A percentile compares a stretch with the other conserved stretches of the same genome.
phyloP scores from a whole-genome alignment of 306 rosid species.

The Prinsepia uniflora region DNA sequence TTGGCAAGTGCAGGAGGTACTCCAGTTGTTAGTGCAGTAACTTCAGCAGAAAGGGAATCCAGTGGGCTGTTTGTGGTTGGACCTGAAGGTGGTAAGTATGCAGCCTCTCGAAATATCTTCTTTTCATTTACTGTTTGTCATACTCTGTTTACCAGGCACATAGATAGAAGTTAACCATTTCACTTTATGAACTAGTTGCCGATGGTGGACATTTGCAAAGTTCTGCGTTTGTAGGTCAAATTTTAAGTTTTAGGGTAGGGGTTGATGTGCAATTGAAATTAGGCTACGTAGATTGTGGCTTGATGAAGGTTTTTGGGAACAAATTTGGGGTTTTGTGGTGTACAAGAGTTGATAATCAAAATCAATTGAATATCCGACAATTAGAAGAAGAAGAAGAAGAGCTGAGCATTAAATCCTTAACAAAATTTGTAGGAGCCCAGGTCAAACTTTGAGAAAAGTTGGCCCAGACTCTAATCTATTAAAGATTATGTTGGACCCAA shows the following conservation, averaged over 20 bases:
- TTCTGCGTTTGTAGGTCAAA: neutral
- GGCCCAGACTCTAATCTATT: neutral
- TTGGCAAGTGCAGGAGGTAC: constrained; percentile 73
- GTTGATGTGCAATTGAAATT: neutral
- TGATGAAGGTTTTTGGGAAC: neutral
- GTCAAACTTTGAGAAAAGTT: neutral
- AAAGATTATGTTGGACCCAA: neutral
- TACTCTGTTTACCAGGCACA: neutral
- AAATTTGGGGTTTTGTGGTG: neutral
- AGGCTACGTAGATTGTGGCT: neutral
- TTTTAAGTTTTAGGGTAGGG: neutral
- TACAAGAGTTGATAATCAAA: neutral
- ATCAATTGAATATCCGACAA: neutral
- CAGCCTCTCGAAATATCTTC: neutral
- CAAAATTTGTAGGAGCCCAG: neutral
- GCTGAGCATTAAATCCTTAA: neutral
- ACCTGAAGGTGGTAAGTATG: constrained; percentile 86
- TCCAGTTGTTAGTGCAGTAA: constrained; percentile 62
- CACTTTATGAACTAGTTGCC: neutral
- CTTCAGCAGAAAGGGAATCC: constrained; percentile 36
- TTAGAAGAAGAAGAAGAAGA: neutral
- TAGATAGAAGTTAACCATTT: neutral
- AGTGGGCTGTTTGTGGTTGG: constrained; percentile 73
- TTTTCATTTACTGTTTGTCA: neutral
- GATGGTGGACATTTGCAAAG: neutral